Base-by-base conservation (phyloP, 78 protist species). In the Diacronema lutheri region DNA sequence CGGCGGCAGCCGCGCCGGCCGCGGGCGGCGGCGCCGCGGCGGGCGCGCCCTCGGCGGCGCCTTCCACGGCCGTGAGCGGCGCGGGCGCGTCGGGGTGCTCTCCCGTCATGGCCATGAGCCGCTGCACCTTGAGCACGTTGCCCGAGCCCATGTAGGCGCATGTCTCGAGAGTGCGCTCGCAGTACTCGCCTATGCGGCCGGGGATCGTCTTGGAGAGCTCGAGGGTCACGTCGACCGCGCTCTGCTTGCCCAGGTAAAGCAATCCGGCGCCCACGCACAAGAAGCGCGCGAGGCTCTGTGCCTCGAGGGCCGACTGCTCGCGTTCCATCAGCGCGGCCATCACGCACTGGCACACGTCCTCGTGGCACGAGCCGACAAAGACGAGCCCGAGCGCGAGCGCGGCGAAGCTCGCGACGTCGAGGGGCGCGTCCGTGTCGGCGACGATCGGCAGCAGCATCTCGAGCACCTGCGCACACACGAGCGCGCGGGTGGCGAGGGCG, bases 121-220 rank as follows among this genome's bases (percentile, higher is more conserved):
- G 82, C 92, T 96, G 98, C 29, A 95, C 91, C 89, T 95, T 91
- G 64, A 98, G 90, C 46, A 98, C 99, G 84, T 98, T 96, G 31
- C 99, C 99, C 4, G 98, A 91, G 56, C 99, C 99, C 25, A 97
- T 97, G 46, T 95, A 98, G 19, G 99, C 99, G 74, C 97, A 96
- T 16, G 92, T 83, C 46, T 95, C 95, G 20, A 97, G 68, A 26
- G 90, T 88, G 44, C 81, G 25, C 40, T 33, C 21, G 44, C 56
- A 38, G 77, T 85, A 85, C 61, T 25, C 14, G 20, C 86, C 87
- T 25, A 87, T 60, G 25, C 62, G 72, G 13, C 83, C 94, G 1
- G 83, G 86, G 25, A 96, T 33, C n/a, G 94, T 91, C 88, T 90
- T 77, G 41, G 87, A 14, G 31, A 94, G 89, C 80, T 93, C 98